Evolutionary conservation across 73 alveolate genomes (phyloP).

Genomic region (Durusdinium trenchii): DNA sequence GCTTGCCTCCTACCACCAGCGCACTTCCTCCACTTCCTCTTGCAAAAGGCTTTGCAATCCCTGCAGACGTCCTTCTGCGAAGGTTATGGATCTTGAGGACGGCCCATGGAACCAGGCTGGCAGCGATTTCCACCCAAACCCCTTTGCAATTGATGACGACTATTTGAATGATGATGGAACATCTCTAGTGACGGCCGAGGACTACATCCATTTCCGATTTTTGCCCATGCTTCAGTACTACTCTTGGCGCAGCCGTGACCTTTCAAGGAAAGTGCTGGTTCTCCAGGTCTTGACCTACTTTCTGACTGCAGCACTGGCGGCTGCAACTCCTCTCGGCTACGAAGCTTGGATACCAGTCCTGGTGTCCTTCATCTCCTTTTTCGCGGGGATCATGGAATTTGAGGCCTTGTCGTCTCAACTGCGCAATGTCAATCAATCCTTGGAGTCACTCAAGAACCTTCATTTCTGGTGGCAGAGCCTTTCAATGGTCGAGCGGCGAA

Average conservation of each 20-base stretch:
- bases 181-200: slow-evolving; percentile 62
- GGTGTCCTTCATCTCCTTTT: slow-evolving; percentile 38
- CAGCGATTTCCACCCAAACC: slow-evolving; percentile 29
- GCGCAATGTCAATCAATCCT: slow-evolving; percentile 43
- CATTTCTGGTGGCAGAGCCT: slow-evolving; percentile 81
- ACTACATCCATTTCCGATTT: slow-evolving; percentile 56
- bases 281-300: slow-evolving; percentile 27
- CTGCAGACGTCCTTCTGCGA: slow-evolving; percentile 18
- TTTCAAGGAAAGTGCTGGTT: neutral
- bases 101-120: slow-evolving; percentile 54
- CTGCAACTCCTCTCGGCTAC: slow-evolving; percentile 48
- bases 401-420: slow-evolving; percentile 53
- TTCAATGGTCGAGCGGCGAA: slow-evolving; percentile 58
- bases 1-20: neutral
- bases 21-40: slow-evolving; percentile 47
- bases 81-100: neutral
- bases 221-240: slow-evolving; percentile 65
- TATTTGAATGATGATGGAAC: slow-evolving; percentile 54
- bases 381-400: slow-evolving; percentile 35
- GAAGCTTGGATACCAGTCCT: slow-evolving; percentile 67
- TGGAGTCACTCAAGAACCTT: slow-evolving; percentile 58
- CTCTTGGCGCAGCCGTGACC: slow-evolving; percentile 68
- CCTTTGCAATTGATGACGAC: slow-evolving; percentile 39
- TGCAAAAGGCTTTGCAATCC: slow-evolving; percentile 29
- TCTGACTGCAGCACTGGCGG: slow-evolving; percentile 63